Conservation (phyloP, 202 grass and related monocot species). For the Schoenoplectus triqueter region DNA sequence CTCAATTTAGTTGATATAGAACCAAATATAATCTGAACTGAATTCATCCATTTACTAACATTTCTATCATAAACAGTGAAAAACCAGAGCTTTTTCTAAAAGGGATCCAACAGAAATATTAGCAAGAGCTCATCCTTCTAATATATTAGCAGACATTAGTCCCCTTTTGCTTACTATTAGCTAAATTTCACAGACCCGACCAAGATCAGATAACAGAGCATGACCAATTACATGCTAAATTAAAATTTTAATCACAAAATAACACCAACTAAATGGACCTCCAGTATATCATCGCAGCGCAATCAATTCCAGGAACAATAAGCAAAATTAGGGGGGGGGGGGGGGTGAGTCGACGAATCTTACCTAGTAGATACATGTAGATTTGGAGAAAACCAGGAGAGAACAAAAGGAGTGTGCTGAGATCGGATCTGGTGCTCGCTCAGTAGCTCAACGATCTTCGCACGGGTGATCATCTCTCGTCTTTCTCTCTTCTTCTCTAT, state of each 20-base stretch:
- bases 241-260: conserved; percentile 14
- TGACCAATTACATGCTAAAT: conserved; percentile 5
- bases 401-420: conserved; percentile 59
- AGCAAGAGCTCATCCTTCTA: not conserved
- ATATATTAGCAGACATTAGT: not conserved
- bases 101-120: not conserved
- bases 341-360: not conserved
- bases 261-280: not conserved
- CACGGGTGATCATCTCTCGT: conserved; percentile 85
- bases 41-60: not conserved
- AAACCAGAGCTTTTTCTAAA: not conserved
- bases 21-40: conserved; percentile 6
- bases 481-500: conserved; percentile 32
- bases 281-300: not conserved
- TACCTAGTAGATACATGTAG: conserved; percentile 78
- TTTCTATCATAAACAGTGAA: conserved; percentile 17
- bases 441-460: conserved; percentile 85
- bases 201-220: not conserved
- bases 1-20: not conserved
- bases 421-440: conserved; percentile 91
- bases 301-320: conserved; percentile 15
- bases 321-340: not conserved
- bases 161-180: not conserved
- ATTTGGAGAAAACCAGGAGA: conserved; percentile 71
- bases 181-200: not conserved